phyloP scores from a whole-genome alignment of 2,329 filamentous ascomycete species.

The Aspergillus fructus region DNA sequence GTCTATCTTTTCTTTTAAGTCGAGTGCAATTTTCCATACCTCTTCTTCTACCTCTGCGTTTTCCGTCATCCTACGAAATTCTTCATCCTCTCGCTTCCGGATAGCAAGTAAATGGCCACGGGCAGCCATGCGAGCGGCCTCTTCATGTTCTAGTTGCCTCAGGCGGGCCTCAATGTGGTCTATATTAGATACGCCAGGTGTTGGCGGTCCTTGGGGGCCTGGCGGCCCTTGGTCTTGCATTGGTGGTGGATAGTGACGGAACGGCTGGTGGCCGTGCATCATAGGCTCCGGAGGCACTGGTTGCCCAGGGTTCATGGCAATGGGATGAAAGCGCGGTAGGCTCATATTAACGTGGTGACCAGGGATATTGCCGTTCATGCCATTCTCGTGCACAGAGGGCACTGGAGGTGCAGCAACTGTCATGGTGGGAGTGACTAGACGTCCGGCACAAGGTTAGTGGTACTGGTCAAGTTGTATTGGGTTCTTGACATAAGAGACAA shows the following conservation, averaged over 20 bases:
- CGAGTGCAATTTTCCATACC: conserved; percentile 26
- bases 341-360: conserved; percentile 30
- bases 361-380: conserved; percentile 27
- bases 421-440: conserved; percentile 24
- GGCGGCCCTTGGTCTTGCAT: conserved; percentile 31
- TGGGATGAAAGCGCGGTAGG: conserved; percentile 41
- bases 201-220: conserved; percentile 25
- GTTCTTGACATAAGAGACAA: conserved; percentile 5
- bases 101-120: conserved; percentile 37
- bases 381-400: conserved; percentile 34
- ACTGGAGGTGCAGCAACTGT: conserved; percentile 38
- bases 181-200: conserved; percentile 26
- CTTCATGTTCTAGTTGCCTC: conserved; percentile 41
- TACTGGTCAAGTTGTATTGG: neutral
- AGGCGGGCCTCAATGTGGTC: conserved; percentile 41
- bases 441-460: conserved; percentile 12
- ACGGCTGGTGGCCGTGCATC: conserved; percentile 34
- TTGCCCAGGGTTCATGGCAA: conserved; percentile 41
- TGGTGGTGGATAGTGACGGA: conserved; percentile 31
- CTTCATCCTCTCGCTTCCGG: conserved; percentile 42
- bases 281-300: conserved; percentile 33
- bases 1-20: neutral
- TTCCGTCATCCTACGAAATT: conserved; percentile 41
- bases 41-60: conserved; percentile 42
- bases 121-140: conserved; percentile 38